phyloP scores from a whole-genome alignment of 106 monocot genomes.

The Gastrodia elata region DNA sequence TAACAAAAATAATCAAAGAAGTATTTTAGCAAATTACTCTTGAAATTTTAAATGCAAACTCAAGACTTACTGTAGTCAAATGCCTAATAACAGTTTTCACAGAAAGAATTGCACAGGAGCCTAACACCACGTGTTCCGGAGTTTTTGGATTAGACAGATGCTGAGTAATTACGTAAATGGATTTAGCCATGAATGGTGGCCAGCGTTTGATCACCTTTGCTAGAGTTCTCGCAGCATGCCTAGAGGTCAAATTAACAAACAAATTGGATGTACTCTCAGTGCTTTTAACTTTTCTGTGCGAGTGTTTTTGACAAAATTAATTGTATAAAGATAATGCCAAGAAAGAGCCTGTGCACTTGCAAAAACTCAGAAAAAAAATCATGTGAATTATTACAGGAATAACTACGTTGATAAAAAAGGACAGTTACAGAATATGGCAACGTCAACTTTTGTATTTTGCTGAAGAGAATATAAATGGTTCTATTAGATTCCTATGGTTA shows the following conservation, averaged over 20 bases:
- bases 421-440: neutral
- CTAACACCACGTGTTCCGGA: slow-evolving; percentile 74
- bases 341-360: too few species aligned
- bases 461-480: neutral
- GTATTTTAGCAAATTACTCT: too few species aligned
- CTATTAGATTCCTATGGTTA: neutral
- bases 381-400: neutral
- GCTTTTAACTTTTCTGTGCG: neutral
- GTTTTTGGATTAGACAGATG: slow-evolving; percentile 65
- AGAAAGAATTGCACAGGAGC: slow-evolving; percentile 67
- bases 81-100: slow-evolving; percentile 71
- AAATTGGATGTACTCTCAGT: slow-evolving; percentile 1
- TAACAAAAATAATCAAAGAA: too few species aligned
- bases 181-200: slow-evolving; percentile 63
- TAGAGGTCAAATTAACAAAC: slow-evolving; percentile 21
- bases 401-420: neutral
- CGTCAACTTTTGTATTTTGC: neutral
- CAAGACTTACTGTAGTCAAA: slow-evolving; percentile 54
- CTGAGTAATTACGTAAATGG: slow-evolving; percentile 41
- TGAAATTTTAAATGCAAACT: neutral
- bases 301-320: neutral
- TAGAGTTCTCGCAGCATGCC: slow-evolving; percentile 66
- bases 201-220: slow-evolving; percentile 76
- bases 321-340: too few species aligned
- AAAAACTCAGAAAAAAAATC: too few species aligned